phyloP scores from a whole-genome alignment of 2,329 filamentous ascomycete genomes.

The Madurella mycetomatis region DNA sequence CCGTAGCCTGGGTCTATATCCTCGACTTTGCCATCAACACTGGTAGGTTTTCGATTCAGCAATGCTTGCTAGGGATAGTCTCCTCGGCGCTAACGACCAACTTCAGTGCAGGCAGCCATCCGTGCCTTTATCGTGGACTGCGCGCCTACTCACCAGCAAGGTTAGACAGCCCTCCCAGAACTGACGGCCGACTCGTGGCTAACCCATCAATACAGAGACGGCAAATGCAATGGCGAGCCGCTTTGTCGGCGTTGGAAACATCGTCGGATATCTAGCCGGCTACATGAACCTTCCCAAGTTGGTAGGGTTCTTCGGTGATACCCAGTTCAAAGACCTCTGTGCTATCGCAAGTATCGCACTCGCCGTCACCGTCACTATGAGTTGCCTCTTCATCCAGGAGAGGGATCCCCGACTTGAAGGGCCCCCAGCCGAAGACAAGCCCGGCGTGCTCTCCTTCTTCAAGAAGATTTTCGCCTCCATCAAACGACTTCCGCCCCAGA shows the following conservation, averaged over 20 bases:
- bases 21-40: slow-evolving; percentile 96
- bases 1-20: slow-evolving; percentile 82
- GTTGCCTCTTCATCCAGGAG: slow-evolving; percentile 66
- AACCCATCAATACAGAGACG: slow-evolving; percentile 48
- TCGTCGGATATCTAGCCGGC: slow-evolving; percentile 82
- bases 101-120: slow-evolving; percentile 77
- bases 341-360: slow-evolving; percentile 76
- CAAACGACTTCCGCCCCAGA: slow-evolving; percentile 73
- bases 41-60: slow-evolving; percentile 43
- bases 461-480: slow-evolving; percentile 71
- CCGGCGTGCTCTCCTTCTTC: slow-evolving; percentile 75
- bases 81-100: slow-evolving; percentile 8
- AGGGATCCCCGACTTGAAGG: slow-evolving; percentile 73
- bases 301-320: slow-evolving; percentile 76
- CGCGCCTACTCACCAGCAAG: slow-evolving; percentile 84
- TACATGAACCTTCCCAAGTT: slow-evolving; percentile 73
- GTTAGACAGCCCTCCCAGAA: slow-evolving; percentile 27
- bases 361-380: slow-evolving; percentile 63
- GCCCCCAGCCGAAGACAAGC: slow-evolving; percentile 53
- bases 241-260: slow-evolving; percentile 82
- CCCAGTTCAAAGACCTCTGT: slow-evolving; percentile 90
- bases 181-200: background rate
- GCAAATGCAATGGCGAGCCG: slow-evolving; percentile 94
- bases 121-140: slow-evolving; percentile 92
- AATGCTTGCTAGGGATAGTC: background rate